Evolutionary conservation across 345 rosid species (phyloP), one percentile per base, ranked within the genome.

Genomic region (Pugionium dolabratum): DNA sequence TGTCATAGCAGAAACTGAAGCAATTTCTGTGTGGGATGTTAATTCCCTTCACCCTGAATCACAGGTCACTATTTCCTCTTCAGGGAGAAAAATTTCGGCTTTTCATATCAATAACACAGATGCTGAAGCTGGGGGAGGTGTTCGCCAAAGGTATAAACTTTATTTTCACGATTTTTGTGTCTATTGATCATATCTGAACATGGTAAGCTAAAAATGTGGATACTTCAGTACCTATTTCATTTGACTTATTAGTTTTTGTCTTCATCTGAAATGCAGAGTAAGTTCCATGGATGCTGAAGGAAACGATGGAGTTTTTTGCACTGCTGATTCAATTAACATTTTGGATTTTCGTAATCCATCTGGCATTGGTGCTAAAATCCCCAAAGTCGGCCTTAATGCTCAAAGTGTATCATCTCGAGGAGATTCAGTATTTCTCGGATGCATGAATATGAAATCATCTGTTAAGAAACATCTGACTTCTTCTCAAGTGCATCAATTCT

Each of bases 51-150:
- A 72, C 63, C 90, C 96, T 65, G 90, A 85, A 62, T 69, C 96
- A 7, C 74, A 85, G 34, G 69, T 73, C 5, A 82, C 90, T 0
- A 75, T 89, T 67, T 76, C 95, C 49, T 78, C 79, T 53, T 71
- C 83, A 62, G 94, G 91, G 43, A 67, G 70, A 57, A 87, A 86
- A 82, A 80, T 91, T 74, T 82, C 81, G 0, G 99, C 98, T 67
- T 82, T 95, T 56, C 97, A 91, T 69, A 76, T 95, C 46, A 82
- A 80, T 58, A 95, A 91, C 76, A 89, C 90, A 53, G 99, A 95
- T 66, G 98, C 96, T 69, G 98, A 95, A 80, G 65, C 87, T 30
- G 98, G 96, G 6, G 99, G 97, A 30, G 99, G 99, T 27, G 88
- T 91, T 70, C 81, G 99, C 58, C 98, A 91, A 77, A 91, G 98